phyloP scores from a whole-genome alignment of 768 basidiomycete genomes.

The Mrakia blollopis region DNA sequence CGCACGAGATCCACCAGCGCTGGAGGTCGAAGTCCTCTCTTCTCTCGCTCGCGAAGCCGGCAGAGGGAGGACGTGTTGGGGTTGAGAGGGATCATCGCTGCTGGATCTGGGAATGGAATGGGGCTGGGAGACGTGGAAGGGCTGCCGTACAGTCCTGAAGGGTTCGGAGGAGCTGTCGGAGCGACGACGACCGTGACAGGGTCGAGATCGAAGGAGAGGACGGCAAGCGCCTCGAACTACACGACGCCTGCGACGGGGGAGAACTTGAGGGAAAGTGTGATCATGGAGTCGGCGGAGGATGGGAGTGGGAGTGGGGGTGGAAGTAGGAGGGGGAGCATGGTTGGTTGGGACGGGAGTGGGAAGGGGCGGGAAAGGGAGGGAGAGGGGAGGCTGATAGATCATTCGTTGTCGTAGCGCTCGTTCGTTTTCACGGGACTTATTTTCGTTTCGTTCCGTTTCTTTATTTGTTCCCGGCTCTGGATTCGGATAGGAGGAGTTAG shows the following conservation, averaged over 20 bases:
- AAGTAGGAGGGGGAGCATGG: not conserved
- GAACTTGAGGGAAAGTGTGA: conserved; percentile 1
- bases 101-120: not conserved
- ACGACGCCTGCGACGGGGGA: not conserved
- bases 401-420: too few species aligned
- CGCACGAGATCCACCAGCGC: not conserved
- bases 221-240: not conserved
- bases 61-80: not conserved
- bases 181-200: not conserved
- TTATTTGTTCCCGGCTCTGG: too few species aligned
- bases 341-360: not conserved
- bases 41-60: not conserved
- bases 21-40: not conserved
- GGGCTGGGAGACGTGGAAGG: not conserved
- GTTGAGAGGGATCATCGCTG: conserved; percentile 6
- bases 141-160: not conserved
- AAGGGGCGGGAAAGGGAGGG: not conserved
- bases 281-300: not conserved
- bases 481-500: too few species aligned
- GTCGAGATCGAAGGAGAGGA: conserved; percentile 5
- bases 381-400: too few species aligned
- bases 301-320: not conserved
- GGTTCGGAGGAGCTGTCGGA: not conserved
- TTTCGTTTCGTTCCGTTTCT: too few species aligned
- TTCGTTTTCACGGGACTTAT: too few species aligned